A percentile compares a stretch with the other conserved stretches of the same genome.
phyloP scores from a whole-genome alignment of 2,329 filamentous ascomycete genomes.

The Diaporthe velutina region DNA sequence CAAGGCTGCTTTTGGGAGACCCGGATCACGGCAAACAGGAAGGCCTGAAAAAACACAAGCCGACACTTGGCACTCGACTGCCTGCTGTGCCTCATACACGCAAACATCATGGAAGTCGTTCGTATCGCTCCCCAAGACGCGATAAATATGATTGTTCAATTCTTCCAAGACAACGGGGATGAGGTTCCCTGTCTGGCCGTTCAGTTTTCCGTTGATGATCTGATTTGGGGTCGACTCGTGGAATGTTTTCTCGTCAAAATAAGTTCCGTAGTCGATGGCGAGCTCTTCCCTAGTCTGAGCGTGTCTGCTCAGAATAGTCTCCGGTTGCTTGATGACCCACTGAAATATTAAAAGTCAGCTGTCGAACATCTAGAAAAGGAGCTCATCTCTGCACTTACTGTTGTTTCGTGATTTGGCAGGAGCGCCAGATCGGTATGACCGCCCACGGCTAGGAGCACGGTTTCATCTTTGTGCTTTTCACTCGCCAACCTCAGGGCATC shows the following conservation, averaged over 20 bases:
- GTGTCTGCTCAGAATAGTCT: not conserved
- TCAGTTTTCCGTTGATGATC: not conserved
- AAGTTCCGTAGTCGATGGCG: not conserved
- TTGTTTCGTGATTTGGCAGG: not conserved
- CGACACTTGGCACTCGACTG: not conserved
- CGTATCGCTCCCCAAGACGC: not conserved
- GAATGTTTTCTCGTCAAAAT: not conserved
- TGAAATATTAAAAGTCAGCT: not conserved
- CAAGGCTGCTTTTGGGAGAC: not conserved
- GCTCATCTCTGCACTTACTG: not conserved
- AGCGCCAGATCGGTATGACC: not conserved
- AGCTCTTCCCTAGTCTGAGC: not conserved
- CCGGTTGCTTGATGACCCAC: not conserved
- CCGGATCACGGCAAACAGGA: not conserved
- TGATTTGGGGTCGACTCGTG: not conserved
- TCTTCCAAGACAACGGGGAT: not conserved
- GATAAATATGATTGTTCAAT: not conserved
- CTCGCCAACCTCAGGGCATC: not conserved
- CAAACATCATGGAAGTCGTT: not conserved
- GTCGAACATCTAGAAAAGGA: not conserved
- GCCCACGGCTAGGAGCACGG: not conserved
- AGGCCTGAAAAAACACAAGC: not conserved
- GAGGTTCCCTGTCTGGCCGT: not conserved
- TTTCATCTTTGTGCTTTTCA: not conserved
- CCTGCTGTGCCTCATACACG: not conserved